phyloP scores from a whole-genome alignment of 495 filamentous ascomycete species.

The Annulohypoxylon stygium region DNA sequence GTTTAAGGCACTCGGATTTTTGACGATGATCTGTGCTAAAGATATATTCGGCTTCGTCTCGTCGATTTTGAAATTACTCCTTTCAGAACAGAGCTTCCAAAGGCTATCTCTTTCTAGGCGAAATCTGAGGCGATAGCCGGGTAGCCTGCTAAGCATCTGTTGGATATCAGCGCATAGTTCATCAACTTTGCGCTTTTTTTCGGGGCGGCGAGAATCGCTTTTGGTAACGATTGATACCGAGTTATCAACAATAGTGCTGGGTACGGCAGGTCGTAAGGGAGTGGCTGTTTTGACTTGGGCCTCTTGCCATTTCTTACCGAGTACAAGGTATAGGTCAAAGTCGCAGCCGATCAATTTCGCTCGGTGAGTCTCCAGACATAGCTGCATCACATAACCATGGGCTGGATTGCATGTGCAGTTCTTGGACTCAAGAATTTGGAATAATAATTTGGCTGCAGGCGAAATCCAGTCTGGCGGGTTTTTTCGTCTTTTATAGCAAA shows the following conservation, averaged over 20 bases:
- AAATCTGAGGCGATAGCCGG: slow-evolving; percentile 1
- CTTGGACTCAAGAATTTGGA: background rate
- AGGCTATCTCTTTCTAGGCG: slow-evolving; percentile 3
- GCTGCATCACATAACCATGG: slow-evolving; percentile 1
- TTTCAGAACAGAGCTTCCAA: slow-evolving; percentile 4
- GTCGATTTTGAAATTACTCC: slow-evolving; percentile 14
- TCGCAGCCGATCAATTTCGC: background rate
- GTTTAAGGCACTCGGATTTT: background rate
- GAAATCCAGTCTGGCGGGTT: too few species aligned
- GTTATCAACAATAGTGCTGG: too few species aligned
- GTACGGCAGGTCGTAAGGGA: background rate
- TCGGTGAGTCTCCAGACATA: slow-evolving; percentile 12
- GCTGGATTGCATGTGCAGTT: background rate
- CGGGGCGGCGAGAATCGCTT: too few species aligned
- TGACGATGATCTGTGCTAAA: background rate
- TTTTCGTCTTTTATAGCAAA: too few species aligned
- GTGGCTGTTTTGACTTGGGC: slow-evolving; percentile 7
- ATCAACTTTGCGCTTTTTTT: too few species aligned
- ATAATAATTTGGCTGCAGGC: slow-evolving; percentile 1
- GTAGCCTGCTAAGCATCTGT: too few species aligned
- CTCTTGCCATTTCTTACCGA: background rate
- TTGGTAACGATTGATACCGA: too few species aligned
- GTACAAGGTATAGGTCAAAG: slow-evolving; percentile 5
- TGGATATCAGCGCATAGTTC: too few species aligned
- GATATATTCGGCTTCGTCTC: slow-evolving; percentile 5